These are phyloP conservation scores for Aspergillus cavernicola DNA, from an alignment of 495 filamentous ascomycete genomes.

Conservation along the genomic window DNA sequence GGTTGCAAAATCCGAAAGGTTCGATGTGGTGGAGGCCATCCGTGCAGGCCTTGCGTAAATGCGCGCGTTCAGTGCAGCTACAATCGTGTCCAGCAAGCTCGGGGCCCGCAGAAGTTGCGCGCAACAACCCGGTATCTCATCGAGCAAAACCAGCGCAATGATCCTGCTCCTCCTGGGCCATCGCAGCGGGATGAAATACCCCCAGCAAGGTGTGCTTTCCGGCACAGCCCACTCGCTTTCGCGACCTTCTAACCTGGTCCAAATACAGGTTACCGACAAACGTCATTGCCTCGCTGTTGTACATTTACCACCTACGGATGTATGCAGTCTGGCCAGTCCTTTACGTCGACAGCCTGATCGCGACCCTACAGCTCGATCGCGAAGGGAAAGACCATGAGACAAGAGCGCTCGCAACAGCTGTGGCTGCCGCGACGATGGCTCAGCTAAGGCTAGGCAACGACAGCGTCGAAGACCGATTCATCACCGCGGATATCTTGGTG, in stretches of 20 bases:
- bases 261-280: constrained; percentile 8
- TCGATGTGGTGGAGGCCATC: constrained; percentile 24
- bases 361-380: constrained; percentile 26
- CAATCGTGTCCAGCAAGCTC: constrained; percentile 27
- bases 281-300: constrained; percentile 17
- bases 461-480: constrained; percentile 17
- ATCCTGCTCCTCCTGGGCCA: too few relatives aligned
- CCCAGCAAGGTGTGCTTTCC: background rate
- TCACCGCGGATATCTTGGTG: constrained; percentile 19
- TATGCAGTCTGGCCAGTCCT: constrained; percentile 50
- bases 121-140: constrained; percentile 25
- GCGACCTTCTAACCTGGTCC: background rate
- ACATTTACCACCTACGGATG: constrained; percentile 43
- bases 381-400: constrained; percentile 32
- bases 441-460: constrained; percentile 36
- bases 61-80: constrained; percentile 38
- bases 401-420: constrained; percentile 37
- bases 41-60: constrained; percentile 28
- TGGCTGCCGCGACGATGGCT: constrained; percentile 43
- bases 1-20: constrained; percentile 34
- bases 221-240: background rate
- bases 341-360: constrained; percentile 35
- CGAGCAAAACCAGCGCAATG: constrained; percentile 1
- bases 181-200: background rate
- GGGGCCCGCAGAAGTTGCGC: constrained; percentile 34